Conservation (phyloP, 768 basidiomycete species). For the Termitomyces sp. region DNA sequence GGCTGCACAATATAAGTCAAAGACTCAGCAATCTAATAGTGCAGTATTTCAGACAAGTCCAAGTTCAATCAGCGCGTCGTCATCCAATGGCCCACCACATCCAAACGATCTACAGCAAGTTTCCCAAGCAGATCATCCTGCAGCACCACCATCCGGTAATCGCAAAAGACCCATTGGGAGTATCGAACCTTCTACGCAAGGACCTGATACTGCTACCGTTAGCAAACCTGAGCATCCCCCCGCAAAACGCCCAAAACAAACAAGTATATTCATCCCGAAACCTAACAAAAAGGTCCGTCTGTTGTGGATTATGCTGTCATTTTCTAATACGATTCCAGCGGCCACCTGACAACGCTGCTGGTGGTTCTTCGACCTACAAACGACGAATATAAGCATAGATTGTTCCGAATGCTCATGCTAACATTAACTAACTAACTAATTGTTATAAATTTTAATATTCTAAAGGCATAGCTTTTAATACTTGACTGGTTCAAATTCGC, state of each 20-base stretch:
- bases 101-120: not conserved
- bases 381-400: slow-evolving; percentile 5
- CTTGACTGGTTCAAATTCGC: no score
- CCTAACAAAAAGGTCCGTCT: slow-evolving; percentile 24
- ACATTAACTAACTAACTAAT: not conserved
- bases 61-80: not conserved
- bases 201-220: not conserved
- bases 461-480: no score
- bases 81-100: not conserved
- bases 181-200: not conserved
- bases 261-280: slow-evolving; percentile 60
- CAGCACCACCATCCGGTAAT: not conserved
- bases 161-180: slow-evolving; percentile 6
- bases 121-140: not conserved
- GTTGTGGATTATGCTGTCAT: not conserved
- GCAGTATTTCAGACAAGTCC: not conserved
- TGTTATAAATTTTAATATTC: not conserved
- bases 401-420: not conserved
- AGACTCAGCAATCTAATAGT: not conserved
- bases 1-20: slow-evolving; percentile 4
- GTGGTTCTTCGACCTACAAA: slow-evolving; percentile 8
- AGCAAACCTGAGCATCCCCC: slow-evolving; percentile 14
- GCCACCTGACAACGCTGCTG: slow-evolving; percentile 9
- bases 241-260: slow-evolving; percentile 34
- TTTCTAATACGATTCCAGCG: slow-evolving; percentile 4